Conservation (phyloP, 495 filamentous ascomycete genomes). For the Lasiosphaeria ovina region DNA sequence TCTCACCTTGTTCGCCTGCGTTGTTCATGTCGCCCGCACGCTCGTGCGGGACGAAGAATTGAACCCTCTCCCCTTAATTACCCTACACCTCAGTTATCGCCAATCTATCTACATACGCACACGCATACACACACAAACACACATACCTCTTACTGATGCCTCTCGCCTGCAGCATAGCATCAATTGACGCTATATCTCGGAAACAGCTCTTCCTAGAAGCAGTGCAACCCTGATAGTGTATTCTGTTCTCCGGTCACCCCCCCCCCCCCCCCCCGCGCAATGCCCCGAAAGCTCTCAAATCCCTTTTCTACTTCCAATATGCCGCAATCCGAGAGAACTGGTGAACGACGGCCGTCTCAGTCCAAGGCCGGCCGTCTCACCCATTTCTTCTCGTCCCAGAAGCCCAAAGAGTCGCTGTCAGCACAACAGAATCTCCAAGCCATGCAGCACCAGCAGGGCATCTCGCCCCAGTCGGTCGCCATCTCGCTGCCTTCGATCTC, state of each 20-base stretch:
- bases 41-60: too few relatives aligned
- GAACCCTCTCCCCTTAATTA: too few relatives aligned
- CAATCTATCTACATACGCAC: neutral
- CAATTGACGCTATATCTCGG: slow-evolving; percentile 18
- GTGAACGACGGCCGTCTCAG: slow-evolving; percentile 53
- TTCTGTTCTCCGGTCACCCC: neutral
- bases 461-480: slow-evolving; percentile 54
- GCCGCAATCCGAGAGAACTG: slow-evolving; percentile 38
- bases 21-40: too few relatives aligned
- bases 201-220: slow-evolving; percentile 11
- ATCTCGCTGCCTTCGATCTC: slow-evolving; percentile 89
- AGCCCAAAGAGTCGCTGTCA: slow-evolving; percentile 57
- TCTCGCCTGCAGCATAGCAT: slow-evolving; percentile 20
- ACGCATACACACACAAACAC: neutral
- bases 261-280: slow-evolving; percentile 17
- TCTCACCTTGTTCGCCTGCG: too few relatives aligned
- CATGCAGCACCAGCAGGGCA: slow-evolving; percentile 56
- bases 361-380: slow-evolving; percentile 58
- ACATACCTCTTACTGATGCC: slow-evolving; percentile 14
- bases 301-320: slow-evolving; percentile 38
- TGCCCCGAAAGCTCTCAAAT: slow-evolving; percentile 55
- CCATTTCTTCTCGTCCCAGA: slow-evolving; percentile 67
- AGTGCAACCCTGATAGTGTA: neutral
- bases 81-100: too few relatives aligned
- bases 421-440: slow-evolving; percentile 59